Evolutionary conservation across 345 rosid genomes (phyloP).

Genomic region (Linum tenue): DNA sequence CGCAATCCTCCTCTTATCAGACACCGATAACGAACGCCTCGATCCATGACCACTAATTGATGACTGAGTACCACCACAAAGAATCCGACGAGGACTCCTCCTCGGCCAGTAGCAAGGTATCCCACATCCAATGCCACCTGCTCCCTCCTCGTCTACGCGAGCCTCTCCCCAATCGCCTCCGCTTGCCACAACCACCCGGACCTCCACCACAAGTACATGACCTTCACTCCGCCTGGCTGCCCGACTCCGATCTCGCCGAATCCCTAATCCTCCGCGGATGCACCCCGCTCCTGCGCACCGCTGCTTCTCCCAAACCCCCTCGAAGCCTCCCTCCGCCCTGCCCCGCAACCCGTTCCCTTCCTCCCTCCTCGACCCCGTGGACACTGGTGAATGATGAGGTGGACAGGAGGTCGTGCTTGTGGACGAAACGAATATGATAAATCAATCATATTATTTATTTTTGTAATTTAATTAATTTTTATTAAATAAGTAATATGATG

Average conservation of each 20-base stretch:
- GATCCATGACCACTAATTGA: no score
- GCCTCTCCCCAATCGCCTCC: conserved; percentile 74
- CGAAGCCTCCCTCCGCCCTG: conserved; percentile 36
- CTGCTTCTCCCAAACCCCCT: conserved; percentile 77
- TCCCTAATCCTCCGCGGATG: conserved; percentile 87
- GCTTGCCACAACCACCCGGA: conserved; percentile 86
- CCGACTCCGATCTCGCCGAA: conserved; percentile 60
- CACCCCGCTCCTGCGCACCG: conserved; percentile 96
- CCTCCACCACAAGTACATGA: conserved; percentile 78
- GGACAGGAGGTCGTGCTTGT: no score
- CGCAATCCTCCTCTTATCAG: no score
- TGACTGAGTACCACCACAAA: no score
- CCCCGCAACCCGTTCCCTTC: conserved; percentile 45
- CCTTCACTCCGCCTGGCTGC: conserved; percentile 69
- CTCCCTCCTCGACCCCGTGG: conserved; percentile 44
- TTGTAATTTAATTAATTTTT: no score
- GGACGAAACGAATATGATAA: no score
- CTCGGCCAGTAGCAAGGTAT: no score
- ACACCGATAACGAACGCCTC: no score
- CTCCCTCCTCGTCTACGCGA: conserved; percentile 69
- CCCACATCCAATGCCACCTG: conserved; percentile 5
- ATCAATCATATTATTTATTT: no score
- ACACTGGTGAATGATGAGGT: no score
- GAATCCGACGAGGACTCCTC: no score
- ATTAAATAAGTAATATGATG: no score